Percentiles rank a stretch among this genome's conserved stretches.
Conservation (phyloP, 805 yeast species). For the Barnettozyma botsteinii region DNA sequence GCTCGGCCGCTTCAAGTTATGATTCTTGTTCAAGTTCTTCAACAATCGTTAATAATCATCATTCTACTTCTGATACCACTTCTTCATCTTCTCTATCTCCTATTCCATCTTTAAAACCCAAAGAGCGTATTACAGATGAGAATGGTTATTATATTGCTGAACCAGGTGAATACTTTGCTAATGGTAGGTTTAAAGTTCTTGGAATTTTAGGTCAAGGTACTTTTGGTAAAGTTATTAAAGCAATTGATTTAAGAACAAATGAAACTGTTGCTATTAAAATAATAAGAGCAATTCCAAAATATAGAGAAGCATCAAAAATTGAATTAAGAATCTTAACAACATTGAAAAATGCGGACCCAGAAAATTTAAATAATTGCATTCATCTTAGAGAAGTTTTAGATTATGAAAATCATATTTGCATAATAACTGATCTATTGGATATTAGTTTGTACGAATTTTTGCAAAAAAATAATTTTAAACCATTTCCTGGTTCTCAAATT, state of each 20-base stretch:
- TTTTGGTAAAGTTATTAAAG: conserved; percentile 83
- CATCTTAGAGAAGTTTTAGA: conserved; percentile 88
- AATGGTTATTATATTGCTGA: conserved; percentile 71
- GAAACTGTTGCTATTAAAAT: conserved; percentile 79
- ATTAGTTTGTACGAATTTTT: conserved; percentile 85
- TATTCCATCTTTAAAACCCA: conserved; percentile 9
- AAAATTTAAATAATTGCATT: conserved; percentile 68
- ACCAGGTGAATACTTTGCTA: conserved; percentile 59
- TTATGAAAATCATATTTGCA: conserved; percentile 87
- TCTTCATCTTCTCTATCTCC: conserved; percentile 19
- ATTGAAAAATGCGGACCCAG: conserved; percentile 59
- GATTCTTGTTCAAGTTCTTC: conserved; percentile 10
- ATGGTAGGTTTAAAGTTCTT: conserved; percentile 59
- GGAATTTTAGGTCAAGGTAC: conserved; percentile 86
- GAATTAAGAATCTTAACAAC: conserved; percentile 81
- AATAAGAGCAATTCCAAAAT: conserved; percentile 86
- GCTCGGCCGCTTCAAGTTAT: conserved; percentile 9
- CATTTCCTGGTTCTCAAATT: conserved; percentile 93
- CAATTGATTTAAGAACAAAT: conserved; percentile 59
- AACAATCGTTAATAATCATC: not conserved
- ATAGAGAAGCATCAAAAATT: conserved; percentile 91
- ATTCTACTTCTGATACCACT: conserved; percentile 4
- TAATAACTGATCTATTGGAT: conserved; percentile 83
- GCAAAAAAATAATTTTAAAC: conserved; percentile 73
- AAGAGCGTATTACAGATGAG: conserved; percentile 20